phyloP scores from a whole-genome alignment of 2,329 filamentous ascomycete species.

The Coniella lustricola region DNA sequence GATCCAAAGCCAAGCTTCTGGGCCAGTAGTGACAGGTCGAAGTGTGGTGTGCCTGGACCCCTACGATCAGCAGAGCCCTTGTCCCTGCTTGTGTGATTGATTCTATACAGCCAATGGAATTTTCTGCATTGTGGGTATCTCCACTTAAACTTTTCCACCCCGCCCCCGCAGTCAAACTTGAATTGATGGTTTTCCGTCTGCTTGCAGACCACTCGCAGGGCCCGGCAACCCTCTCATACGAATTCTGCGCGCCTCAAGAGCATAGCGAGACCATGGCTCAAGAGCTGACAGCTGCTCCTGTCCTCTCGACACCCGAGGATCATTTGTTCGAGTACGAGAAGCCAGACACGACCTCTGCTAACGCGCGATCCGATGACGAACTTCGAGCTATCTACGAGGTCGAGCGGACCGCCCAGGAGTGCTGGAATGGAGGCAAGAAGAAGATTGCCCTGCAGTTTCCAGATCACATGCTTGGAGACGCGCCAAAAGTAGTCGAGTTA shows the following conservation, averaged over 20 bases:
- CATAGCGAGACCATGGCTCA: slow-evolving; percentile 32
- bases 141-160: slow-evolving; percentile 8
- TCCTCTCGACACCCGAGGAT: slow-evolving; percentile 58
- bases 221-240: neutral
- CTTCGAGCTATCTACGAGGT: slow-evolving; percentile 78
- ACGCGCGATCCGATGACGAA: slow-evolving; percentile 51
- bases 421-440: slow-evolving; percentile 63
- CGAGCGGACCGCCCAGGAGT: slow-evolving; percentile 67
- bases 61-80: slow-evolving; percentile 4
- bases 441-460: slow-evolving; percentile 92
- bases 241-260: neutral
- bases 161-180: slow-evolving; percentile 9
- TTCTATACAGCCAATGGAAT: slow-evolving; percentile 3
- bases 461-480: slow-evolving; percentile 84
- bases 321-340: slow-evolving; percentile 48
- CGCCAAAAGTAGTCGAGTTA: slow-evolving; percentile 67
- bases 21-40: neutral
- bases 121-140: neutral
- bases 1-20: slow-evolving; percentile 11
- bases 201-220: neutral
- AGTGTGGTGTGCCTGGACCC: slow-evolving; percentile 4
- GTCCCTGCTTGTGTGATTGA: neutral
- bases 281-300: slow-evolving; percentile 46
- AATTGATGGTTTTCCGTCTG: neutral
- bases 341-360: slow-evolving; percentile 22